Conservation (phyloP, 129 eudicot genomes). For the Flaveria ramosissima region DNA sequence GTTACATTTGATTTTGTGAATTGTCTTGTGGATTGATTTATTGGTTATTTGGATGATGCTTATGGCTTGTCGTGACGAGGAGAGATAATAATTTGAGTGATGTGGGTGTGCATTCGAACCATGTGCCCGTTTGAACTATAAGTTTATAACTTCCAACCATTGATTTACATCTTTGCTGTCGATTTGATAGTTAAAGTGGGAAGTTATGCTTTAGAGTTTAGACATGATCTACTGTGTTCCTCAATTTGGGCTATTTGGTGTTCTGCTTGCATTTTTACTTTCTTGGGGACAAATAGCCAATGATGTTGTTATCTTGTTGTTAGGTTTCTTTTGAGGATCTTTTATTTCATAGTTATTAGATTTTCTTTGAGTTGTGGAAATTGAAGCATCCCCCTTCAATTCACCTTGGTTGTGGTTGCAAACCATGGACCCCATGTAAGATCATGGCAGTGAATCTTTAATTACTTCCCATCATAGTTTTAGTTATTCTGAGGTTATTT, state of each 20-base stretch:
- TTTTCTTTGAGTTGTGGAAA: background rate
- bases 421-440: background rate
- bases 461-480: background rate
- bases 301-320: background rate
- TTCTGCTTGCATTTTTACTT: background rate
- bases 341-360: background rate
- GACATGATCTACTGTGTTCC: background rate
- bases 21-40: background rate
- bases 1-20: background rate
- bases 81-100: background rate
- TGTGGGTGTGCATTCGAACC: background rate
- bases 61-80: background rate
- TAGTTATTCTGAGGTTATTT: background rate
- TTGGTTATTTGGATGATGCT: background rate
- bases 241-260: background rate
- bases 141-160: background rate
- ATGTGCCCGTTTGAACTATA: background rate
- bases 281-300: background rate
- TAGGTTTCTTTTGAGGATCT: background rate
- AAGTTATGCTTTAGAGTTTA: background rate
- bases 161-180: background rate
- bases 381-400: too few relatives aligned
- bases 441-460: background rate
- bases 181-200: too few relatives aligned
- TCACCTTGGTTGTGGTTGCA: too few relatives aligned